Conservation (phyloP, 73 alveolate species). For the Blepharisma japonicum region DNA sequence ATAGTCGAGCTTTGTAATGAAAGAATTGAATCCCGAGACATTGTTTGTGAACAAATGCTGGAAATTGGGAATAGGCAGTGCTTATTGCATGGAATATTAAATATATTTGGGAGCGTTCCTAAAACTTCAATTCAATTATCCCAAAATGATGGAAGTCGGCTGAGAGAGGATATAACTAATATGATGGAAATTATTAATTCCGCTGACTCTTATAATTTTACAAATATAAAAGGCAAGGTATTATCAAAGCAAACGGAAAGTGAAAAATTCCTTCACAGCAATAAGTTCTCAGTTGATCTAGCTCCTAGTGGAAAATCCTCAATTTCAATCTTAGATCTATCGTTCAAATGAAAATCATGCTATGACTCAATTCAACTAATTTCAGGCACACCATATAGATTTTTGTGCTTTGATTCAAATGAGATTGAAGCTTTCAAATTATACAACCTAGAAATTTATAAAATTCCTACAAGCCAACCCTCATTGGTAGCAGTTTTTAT, state of each 20-base stretch:
- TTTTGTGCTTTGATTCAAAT: background rate
- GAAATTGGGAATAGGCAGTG: constrained; percentile 23
- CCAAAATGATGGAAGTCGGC: background rate
- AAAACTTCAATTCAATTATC: background rate
- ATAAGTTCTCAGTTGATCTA: background rate
- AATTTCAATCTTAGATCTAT: background rate
- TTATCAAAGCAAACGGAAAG: background rate
- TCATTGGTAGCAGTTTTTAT: background rate
- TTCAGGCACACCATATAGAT: background rate
- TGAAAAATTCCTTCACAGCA: background rate
- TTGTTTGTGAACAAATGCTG: background rate
- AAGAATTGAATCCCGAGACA: too few relatives aligned
- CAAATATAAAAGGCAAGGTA: background rate
- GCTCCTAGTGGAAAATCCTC: background rate
- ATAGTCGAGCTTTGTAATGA: background rate
- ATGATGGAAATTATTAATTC: background rate
- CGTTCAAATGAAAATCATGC: background rate
- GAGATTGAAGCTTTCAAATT: background rate
- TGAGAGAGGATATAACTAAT: background rate
- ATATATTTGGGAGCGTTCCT: background rate
- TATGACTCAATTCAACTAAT: background rate
- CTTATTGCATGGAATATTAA: background rate
- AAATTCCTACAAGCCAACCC: constrained; percentile 14
- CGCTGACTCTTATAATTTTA: constrained; percentile 10
- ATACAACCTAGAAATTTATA: background rate